Base-by-base conservation (phyloP, 768 basidiomycete species). In the Lanmaoa pseudosensibilis region DNA sequence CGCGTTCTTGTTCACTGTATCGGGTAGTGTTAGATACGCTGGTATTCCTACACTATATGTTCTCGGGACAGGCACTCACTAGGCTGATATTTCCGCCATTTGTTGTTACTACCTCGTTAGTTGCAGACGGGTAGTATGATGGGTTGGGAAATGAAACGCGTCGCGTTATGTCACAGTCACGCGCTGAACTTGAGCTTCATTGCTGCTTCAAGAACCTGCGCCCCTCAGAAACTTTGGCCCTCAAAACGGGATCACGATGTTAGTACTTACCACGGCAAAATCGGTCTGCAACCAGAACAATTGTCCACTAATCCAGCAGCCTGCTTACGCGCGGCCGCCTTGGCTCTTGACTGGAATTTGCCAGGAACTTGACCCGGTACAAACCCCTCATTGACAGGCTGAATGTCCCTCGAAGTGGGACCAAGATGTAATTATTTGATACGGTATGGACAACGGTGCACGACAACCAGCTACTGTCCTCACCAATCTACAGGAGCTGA, bases 1-100 rank as follows among this genome's bases (percentile, higher is more conserved):
- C 85, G 19, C 91, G 85, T 61, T 91, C 87, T 21, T 80, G 74
- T 73, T 92, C 91, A 41, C 83, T 83, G 53, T 40, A 36, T 18
- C 0, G 4, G 30, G 15, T 13, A 10, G 15, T 13, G 25, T 60
- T 37, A 40, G 43, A 46, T 33, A 5, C 11, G 3, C 18, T 19
- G 5, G 18, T 16, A 13, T 27, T 39, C 27, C n/a, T 41, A 43
- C 18, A 38, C n/a, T 21, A 39, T 25, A 32, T 19, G 18, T 23
- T 18, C 6, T 6, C 21, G 5, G 19, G 23, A 32, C 30, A 10
- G 4, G 27, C n/a, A 61, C 80, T 70, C 61, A 83, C 81, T 83
- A 83, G 72, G 81, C 72, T 21, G 82, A 83, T 64, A 78, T 58
- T 33, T 77, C 71, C 7, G 74, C 58, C 81, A 82, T 80, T n/a